Evolutionary conservation across 75 land plant genomes (phyloP).

Genomic region (Larix kaempferi): DNA sequence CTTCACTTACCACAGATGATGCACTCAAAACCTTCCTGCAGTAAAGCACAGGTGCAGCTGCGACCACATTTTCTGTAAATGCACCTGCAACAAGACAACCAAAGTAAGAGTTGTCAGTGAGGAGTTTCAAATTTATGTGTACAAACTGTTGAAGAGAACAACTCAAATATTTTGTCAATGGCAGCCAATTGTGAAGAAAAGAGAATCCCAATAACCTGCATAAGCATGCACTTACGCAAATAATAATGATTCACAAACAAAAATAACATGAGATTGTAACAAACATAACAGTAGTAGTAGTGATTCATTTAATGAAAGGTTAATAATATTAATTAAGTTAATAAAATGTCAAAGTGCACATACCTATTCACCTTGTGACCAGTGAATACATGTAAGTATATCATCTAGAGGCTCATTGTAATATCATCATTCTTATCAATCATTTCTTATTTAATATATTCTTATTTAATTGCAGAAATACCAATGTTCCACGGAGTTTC

Average conservation of each 20-base stretch:
- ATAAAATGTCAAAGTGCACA: too few species aligned
- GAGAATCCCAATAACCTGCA: neutral
- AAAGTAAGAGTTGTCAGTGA: neutral
- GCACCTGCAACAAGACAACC: conserved; percentile 49
- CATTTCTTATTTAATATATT: too few species aligned
- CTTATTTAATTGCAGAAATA: too few species aligned
- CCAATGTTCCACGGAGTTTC: too few species aligned
- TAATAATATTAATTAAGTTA: too few species aligned
- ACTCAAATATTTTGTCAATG: neutral
- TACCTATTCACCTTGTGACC: too few species aligned
- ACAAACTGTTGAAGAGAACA: neutral
- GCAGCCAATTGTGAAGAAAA: neutral
- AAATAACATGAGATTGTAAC: too few species aligned
- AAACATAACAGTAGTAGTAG: too few species aligned
- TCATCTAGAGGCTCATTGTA: too few species aligned
- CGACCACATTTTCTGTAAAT: conserved; percentile 89
- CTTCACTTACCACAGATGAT: conserved; percentile 50
- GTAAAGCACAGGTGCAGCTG: conserved; percentile 93
- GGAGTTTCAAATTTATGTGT: neutral
- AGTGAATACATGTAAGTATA: too few species aligned
- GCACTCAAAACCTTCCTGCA: conserved; percentile 54
- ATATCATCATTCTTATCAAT: too few species aligned
- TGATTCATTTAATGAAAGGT: too few species aligned
- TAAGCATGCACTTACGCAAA: neutral
- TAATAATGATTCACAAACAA: neutral